These are phyloP conservation scores for Talaromyces ruber DNA, from an alignment of 495 filamentous ascomycete species.

Conservation along the genomic window DNA sequence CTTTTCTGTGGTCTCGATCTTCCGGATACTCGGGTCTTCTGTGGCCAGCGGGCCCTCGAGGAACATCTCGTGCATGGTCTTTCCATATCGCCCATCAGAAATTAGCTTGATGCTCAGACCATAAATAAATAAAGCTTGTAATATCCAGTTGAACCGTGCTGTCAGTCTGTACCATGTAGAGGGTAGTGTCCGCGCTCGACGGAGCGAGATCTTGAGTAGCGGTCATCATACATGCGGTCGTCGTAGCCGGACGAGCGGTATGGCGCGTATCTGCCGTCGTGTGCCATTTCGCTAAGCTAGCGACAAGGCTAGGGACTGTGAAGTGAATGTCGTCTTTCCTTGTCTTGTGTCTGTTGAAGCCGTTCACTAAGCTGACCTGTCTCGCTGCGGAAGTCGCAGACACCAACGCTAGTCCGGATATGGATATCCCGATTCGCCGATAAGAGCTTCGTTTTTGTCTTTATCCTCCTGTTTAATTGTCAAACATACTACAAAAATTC, in stretches of 20 bases:
- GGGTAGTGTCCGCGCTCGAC: constrained; percentile 24
- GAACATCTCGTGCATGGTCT: constrained; percentile 33
- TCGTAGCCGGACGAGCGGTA: constrained; percentile 19
- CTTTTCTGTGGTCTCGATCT: constrained; percentile 26
- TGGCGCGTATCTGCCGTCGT: constrained; percentile 10
- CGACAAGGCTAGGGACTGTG: too few species aligned
- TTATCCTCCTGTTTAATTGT: not conserved
- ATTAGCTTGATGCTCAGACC: constrained; percentile 17
- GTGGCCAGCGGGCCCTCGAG: constrained; percentile 30
- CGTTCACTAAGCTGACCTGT: too few species aligned
- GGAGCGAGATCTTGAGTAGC: constrained; percentile 25
- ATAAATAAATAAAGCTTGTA: not conserved
- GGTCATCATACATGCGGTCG: constrained; percentile 44
- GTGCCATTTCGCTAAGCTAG: not conserved
- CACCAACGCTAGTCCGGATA: not conserved
- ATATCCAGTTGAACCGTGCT: constrained; percentile 2
- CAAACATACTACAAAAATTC: too few species aligned
- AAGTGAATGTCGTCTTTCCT: not conserved
- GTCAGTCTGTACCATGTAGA: constrained; percentile 26
- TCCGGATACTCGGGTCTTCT: constrained; percentile 26
- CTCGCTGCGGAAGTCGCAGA: not conserved
- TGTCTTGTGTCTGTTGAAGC: too few species aligned
- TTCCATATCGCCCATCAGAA: constrained; percentile 10
- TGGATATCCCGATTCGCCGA: not conserved
- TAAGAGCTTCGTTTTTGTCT: not conserved